Evolutionary conservation across 164 flowering plant genomes (phyloP), one percentile per base, ranked within the genome.

Genomic region (Magnolia changhungtana): DNA sequence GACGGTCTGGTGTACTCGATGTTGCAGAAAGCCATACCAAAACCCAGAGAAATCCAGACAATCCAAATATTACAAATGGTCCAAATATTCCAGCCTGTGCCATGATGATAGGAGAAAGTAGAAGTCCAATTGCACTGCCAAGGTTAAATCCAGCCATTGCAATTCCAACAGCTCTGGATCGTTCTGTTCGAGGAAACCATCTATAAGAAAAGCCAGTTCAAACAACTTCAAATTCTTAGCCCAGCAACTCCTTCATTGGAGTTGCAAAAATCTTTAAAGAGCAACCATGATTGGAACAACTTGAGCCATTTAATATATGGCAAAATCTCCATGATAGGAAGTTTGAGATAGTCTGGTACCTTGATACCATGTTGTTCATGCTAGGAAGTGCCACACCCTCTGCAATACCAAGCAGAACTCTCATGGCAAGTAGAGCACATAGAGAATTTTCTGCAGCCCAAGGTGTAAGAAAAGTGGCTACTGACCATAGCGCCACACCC

Each of bases 361-460:
- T 94, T 75, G 93, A 85, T 23, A 96, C 86, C 97, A 96, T 92
- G 83, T 92, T 90, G 89, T 96, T 96, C 99, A 96, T 96, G 86
- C 94, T 87, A 85, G 99, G 99, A 87, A 96, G 97, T 71, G 97
- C 98, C 49, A 94, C 99, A 9, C 98, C 99, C 88, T 94, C 99
- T 0, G 99, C 99, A 49, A 90, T 51, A 23, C 99, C 99, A 78
- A 94, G 94, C 82, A 88, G 76, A 74, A 85, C 90, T 66, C 98
- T 86, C 85, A 82, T 83, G 0, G 82, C 80, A 81, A 94, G 94
- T 50, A 96, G 83, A 16, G 91, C 90, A 90, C 84, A 90, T 9
- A 96, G 58, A 61, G 95, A 90, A 74, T 87, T 82, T 78, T 92
- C 93, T 1, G 97, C 97, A 72, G 98, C 97, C 95, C 95, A 94